Conservation (phyloP, 2,329 filamentous ascomycete genomes). For the Xylaria sp. region DNA sequence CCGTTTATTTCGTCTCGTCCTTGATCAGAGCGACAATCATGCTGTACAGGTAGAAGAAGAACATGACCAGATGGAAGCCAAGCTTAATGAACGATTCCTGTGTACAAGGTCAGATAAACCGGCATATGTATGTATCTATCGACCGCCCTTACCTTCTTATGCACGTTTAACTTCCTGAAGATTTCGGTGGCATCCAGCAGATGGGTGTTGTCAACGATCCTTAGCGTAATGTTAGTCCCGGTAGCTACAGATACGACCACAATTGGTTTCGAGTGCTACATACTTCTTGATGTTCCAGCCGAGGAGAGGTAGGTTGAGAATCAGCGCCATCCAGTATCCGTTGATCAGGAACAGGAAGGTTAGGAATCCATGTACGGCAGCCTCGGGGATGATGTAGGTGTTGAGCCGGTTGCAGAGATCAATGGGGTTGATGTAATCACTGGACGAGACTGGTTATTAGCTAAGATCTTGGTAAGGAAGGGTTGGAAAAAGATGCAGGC, state of each 20-base stretch:
- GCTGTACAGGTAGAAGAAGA: conserved; percentile 99
- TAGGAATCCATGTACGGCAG: conserved; percentile 93
- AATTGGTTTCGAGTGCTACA: conserved; percentile 41
- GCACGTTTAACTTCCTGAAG: conserved; percentile 97
- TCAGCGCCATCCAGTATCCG: conserved; percentile 93
- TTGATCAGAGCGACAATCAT: conserved; percentile 97
- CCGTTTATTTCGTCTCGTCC: conserved; percentile 80
- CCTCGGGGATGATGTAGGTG: conserved; percentile 99
- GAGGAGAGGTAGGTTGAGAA: conserved; percentile 89
- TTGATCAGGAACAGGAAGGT: conserved; percentile 97
- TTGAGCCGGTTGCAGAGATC: conserved; percentile 99
- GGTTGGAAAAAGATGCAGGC: neutral
- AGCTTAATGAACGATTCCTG: conserved; percentile 99
- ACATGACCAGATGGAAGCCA: conserved; percentile 98
- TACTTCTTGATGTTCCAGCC: conserved; percentile 98
- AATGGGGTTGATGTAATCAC: conserved; percentile 99
- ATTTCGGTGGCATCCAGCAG: conserved; percentile 97
- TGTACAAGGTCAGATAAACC: conserved; percentile 12
- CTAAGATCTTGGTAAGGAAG: conserved; percentile 10
- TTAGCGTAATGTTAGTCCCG: conserved; percentile 43
- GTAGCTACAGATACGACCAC: neutral
- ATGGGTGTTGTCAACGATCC: conserved; percentile 96
- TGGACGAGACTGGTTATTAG: conserved; percentile 45
- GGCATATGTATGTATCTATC: neutral
- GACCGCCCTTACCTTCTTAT: conserved; percentile 78